phyloP scores from a whole-genome alignment of 202 grass and related monocot species.

The Hordeum pubiflorum region DNA sequence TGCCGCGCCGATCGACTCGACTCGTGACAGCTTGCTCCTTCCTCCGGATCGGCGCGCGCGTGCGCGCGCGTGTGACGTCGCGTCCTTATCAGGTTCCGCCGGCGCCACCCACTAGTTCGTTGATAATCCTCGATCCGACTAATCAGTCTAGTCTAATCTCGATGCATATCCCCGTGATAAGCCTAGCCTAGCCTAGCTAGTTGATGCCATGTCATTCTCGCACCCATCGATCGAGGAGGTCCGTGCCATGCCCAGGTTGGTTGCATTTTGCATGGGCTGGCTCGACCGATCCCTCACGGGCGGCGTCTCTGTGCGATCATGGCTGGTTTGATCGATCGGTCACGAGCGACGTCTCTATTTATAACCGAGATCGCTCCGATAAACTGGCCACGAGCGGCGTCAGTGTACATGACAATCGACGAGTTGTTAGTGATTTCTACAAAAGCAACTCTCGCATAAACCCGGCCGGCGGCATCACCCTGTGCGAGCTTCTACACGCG shows the following conservation, averaged over 20 bases:
- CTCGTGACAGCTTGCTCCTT: not conserved
- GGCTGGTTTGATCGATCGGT: not conserved
- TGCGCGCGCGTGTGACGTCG: not conserved
- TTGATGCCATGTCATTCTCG: conserved; percentile 23
- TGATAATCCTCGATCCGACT: not conserved
- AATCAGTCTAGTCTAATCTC: not conserved
- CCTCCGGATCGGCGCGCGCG: not conserved
- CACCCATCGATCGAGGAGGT: not conserved
- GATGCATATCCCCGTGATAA: not conserved
- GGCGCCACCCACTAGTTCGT: not conserved
- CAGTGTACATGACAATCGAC: no score
- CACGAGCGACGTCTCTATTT: not conserved
- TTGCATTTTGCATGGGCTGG: no score
- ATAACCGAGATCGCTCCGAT: not conserved
- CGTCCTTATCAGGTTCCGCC: not conserved
- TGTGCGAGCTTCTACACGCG: no score
- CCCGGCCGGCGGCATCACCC: no score
- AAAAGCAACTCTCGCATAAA: no score
- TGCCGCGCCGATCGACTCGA: not conserved
- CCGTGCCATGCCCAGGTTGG: not conserved
- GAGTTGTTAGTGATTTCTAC: no score
- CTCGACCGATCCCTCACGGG: not conserved
- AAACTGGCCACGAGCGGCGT: no score
- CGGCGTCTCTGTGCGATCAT: no score
- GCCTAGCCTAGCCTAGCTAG: not conserved